Evolutionary conservation across 495 filamentous ascomycete genomes (phyloP).

Genomic region (Neurospora sp.): DNA sequence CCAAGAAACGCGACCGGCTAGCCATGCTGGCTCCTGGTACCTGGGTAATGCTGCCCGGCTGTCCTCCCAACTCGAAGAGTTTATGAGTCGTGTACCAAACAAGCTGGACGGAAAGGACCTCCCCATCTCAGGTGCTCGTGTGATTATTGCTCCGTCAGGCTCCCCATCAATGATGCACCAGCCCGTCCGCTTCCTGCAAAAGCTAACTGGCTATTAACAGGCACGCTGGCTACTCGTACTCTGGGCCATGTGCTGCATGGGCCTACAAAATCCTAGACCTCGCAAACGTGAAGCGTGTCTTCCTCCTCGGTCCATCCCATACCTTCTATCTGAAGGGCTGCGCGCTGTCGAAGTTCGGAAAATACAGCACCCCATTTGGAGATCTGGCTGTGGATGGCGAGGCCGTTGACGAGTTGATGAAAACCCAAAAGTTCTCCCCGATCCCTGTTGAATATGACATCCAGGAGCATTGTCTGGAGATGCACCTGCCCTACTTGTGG

Average conservation of each 20-base stretch:
- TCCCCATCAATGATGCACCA: not conserved
- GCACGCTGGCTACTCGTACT: slow-evolving; percentile 94
- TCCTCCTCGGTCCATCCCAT: slow-evolving; percentile 90
- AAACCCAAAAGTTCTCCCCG: slow-evolving; percentile 58
- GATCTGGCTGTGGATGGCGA: slow-evolving; percentile 62
- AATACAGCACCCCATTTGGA: slow-evolving; percentile 81
- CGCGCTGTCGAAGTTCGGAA: slow-evolving; percentile 62
- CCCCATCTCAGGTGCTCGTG: slow-evolving; percentile 66
- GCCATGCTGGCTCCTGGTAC: slow-evolving; percentile 68
- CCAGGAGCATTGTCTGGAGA: slow-evolving; percentile 90
- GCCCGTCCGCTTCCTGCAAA: not conserved
- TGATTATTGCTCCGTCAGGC: slow-evolving; percentile 94
- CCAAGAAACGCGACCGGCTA: slow-evolving; percentile 48
- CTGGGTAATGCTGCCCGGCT: slow-evolving; percentile 48
- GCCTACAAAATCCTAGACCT: slow-evolving; percentile 89
- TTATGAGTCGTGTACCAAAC: slow-evolving; percentile 63
- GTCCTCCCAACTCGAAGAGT: slow-evolving; percentile 63
- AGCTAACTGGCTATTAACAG: slow-evolving; percentile 33
- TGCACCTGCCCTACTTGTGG: slow-evolving; percentile 93
- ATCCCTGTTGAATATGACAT: slow-evolving; percentile 65
- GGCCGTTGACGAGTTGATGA: slow-evolving; percentile 52
- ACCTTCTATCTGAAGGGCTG: slow-evolving; percentile 70
- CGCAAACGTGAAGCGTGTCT: slow-evolving; percentile 71
- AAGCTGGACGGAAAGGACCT: slow-evolving; percentile 49
- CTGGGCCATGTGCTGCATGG: slow-evolving; percentile 86